Percentiles rank a stretch among this genome's conserved stretches.
These are phyloP conservation scores for Helicocarpus griseus DNA, from an alignment of 2,329 filamentous ascomycete genomes.

Conservation along the genomic window DNA sequence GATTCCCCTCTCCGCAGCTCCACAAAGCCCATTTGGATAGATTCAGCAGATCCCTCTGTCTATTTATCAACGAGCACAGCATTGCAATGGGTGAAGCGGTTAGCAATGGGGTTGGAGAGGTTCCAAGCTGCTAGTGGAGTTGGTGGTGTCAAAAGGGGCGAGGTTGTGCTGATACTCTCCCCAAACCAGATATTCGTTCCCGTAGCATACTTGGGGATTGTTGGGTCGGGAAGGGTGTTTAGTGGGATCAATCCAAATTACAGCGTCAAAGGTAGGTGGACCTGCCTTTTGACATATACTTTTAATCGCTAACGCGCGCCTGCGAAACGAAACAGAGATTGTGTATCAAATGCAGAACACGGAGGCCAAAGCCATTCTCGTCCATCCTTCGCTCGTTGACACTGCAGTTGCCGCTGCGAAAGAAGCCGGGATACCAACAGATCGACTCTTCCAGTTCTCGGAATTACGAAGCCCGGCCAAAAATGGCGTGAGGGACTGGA, in stretches of 20 bases:
- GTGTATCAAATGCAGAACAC: slow-evolving; percentile 44
- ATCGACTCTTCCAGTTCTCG: slow-evolving; percentile 17
- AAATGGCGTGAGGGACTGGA: slow-evolving; percentile 18
- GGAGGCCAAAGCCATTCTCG: slow-evolving; percentile 40
- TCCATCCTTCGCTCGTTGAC: slow-evolving; percentile 39
- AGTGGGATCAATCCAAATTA: slow-evolving; percentile 47
- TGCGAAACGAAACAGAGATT: slow-evolving; percentile 32
- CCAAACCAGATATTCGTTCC: slow-evolving; percentile 50
- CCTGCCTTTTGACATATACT: not conserved
- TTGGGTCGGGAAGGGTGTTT: slow-evolving; percentile 45
- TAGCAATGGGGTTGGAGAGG: slow-evolving; percentile 41
- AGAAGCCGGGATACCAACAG: slow-evolving; percentile 12
- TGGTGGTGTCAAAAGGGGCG: slow-evolving; percentile 35
- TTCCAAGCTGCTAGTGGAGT: not conserved
- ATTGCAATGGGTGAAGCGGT: slow-evolving; percentile 42
- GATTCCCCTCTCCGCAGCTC: slow-evolving; percentile 3
- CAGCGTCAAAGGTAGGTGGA: slow-evolving; percentile 23
- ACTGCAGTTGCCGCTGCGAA: slow-evolving; percentile 29
- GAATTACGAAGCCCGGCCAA: slow-evolving; percentile 7
- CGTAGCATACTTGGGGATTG: slow-evolving; percentile 45
- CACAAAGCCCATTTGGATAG: slow-evolving; percentile 46
- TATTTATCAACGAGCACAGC: slow-evolving; percentile 40
- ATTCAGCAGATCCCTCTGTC: slow-evolving; percentile 37
- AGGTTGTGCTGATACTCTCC: slow-evolving; percentile 46
- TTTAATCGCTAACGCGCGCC: not conserved